Evolutionary conservation across 2,329 filamentous ascomycete genomes (phyloP).

Genomic region (Ophiostoma fasciatum): DNA sequence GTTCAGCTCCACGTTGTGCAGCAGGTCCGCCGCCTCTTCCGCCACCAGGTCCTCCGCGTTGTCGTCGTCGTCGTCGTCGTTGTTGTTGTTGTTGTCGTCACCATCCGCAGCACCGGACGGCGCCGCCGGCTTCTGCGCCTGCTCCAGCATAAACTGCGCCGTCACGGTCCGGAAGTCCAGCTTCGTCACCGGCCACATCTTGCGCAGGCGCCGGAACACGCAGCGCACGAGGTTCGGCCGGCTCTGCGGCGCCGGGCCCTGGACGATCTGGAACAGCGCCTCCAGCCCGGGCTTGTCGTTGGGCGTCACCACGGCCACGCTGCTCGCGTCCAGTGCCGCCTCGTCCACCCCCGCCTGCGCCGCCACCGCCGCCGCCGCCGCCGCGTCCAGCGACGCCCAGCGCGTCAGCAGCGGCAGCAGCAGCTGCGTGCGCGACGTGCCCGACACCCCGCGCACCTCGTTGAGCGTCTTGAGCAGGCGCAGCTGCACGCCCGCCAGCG

Average conservation of each 20-base stretch:
- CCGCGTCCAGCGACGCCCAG: slow-evolving; percentile 46
- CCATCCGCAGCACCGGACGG: too few relatives aligned
- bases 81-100: too few relatives aligned
- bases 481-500: slow-evolving; percentile 53
- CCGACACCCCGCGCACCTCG: slow-evolving; percentile 55
- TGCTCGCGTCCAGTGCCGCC: slow-evolving; percentile 20
- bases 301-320: slow-evolving; percentile 37
- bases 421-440: slow-evolving; percentile 52
- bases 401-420: slow-evolving; percentile 60
- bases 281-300: slow-evolving; percentile 38
- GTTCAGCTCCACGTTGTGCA: slow-evolving; percentile 59
- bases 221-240: slow-evolving; percentile 44
- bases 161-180: slow-evolving; percentile 42
- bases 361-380: slow-evolving; percentile 36
- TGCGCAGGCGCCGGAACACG: slow-evolving; percentile 53
- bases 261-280: slow-evolving; percentile 33
- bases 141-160: slow-evolving; percentile 47
- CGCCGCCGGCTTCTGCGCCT: slow-evolving; percentile 32
- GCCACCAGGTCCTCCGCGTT: slow-evolving; percentile 27
- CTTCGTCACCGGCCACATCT: slow-evolving; percentile 61
- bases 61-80: slow-evolving; percentile 14
- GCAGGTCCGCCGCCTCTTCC: slow-evolving; percentile 53
- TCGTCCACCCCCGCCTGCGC: slow-evolving; percentile 19
- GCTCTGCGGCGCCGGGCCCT: slow-evolving; percentile 23
- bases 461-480: slow-evolving; percentile 59